A percentile compares a stretch with the other conserved stretches of the same genome.
phyloP scores from a whole-genome alignment of 148 eudicot species.

The Vaccinium vitisidaea region DNA sequence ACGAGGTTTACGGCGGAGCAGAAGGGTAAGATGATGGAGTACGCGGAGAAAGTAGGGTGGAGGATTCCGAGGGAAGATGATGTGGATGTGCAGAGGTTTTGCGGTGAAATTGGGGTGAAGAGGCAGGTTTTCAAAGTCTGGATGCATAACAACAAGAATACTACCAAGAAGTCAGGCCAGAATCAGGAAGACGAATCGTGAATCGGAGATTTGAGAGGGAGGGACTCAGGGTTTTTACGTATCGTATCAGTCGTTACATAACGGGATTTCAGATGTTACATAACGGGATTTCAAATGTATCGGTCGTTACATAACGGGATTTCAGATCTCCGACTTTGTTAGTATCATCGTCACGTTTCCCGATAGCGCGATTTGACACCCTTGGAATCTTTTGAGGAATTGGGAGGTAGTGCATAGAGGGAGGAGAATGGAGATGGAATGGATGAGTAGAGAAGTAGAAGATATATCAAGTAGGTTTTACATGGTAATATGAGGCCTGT shows the following conservation, averaged over 20 bases:
- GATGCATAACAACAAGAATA: slow-evolving; percentile 58
- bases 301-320: background rate
- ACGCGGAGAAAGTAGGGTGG: slow-evolving; percentile 41
- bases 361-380: background rate
- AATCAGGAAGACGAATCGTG: background rate
- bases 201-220: background rate
- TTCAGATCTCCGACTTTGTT: background rate
- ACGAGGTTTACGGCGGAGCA: slow-evolving; percentile 37
- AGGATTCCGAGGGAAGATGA: slow-evolving; percentile 39
- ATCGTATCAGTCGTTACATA: background rate
- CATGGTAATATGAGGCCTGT: background rate
- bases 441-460: background rate
- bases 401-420: background rate
- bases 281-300: background rate
- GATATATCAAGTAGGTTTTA: background rate
- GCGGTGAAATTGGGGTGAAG: slow-evolving; percentile 50
- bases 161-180: slow-evolving; percentile 15
- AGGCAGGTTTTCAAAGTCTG: slow-evolving; percentile 58
- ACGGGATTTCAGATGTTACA: background rate
- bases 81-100: slow-evolving; percentile 44
- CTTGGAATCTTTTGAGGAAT: background rate
- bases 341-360: background rate
- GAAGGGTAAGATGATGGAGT: slow-evolving; percentile 38
- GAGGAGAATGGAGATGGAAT: background rate
- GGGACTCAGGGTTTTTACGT: background rate